Evolutionary conservation across 345 rosid species (phyloP).

Genomic region (Rhodomyrtus tomentosa): DNA sequence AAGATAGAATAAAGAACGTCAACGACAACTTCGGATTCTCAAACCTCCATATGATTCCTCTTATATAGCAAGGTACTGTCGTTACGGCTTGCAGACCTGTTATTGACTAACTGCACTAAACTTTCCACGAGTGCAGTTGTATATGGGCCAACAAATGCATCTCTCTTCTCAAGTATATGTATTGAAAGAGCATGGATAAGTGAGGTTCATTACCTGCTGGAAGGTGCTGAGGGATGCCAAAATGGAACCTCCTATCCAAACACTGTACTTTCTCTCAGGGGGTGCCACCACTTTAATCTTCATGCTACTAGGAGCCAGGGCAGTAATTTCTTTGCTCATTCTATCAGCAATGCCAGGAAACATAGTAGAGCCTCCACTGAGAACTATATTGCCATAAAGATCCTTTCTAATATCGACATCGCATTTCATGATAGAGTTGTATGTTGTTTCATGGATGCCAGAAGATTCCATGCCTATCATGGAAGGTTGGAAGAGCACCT

Average conservation of each 20-base stretch:
- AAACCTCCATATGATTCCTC: neutral
- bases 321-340: conserved; percentile 71
- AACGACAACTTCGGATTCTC: neutral
- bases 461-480: conserved; percentile 58
- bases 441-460: conserved; percentile 50
- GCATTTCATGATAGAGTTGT: conserved; percentile 58
- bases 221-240: conserved; percentile 53
- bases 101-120: neutral
- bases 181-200: neutral
- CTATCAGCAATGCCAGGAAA: conserved; percentile 66
- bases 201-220: conserved; percentile 36
- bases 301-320: conserved; percentile 58
- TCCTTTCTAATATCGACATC: conserved; percentile 59
- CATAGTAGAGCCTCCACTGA: conserved; percentile 66
- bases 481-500: conserved; percentile 71
- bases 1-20: neutral
- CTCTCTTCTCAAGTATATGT: neutral
- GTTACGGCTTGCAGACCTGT: neutral
- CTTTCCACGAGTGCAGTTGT: neutral
- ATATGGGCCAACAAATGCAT: neutral
- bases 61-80: neutral
- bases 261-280: conserved; percentile 53
- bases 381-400: conserved; percentile 40
- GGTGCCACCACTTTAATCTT: conserved; percentile 56
- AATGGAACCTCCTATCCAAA: conserved; percentile 55